phyloP scores from a whole-genome alignment of 768 basidiomycete genomes.

The Amanita molliuscula region DNA sequence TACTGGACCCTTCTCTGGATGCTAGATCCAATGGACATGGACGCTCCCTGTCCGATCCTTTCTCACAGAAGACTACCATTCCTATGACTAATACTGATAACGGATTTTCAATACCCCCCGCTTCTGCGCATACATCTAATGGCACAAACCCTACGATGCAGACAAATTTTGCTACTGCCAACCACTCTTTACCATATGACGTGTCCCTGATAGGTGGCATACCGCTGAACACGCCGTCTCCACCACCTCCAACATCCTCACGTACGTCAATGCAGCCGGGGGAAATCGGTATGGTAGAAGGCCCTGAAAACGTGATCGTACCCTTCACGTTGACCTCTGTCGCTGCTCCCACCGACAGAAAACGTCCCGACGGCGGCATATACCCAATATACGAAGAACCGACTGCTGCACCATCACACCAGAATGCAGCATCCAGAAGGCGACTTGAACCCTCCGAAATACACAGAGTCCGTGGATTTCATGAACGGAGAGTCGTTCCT shows the following conservation, averaged over 20 bases:
- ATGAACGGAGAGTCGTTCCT: background rate
- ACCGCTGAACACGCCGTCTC: background rate
- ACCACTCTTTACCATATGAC: slow-evolving; percentile 1
- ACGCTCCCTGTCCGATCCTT: background rate
- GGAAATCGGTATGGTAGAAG: background rate
- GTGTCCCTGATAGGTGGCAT: slow-evolving; percentile 1
- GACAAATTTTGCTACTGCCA: background rate
- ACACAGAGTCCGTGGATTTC: background rate
- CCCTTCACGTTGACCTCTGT: background rate
- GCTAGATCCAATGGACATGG: background rate
- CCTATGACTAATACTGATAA: background rate
- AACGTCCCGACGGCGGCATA: background rate
- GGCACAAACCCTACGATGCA: background rate
- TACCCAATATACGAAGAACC: slow-evolving; percentile 2
- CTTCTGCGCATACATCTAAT: background rate
- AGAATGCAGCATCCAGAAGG: background rate
- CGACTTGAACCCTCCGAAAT: slow-evolving; percentile 5
- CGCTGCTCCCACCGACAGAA: background rate
- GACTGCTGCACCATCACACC: background rate
- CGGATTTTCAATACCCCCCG: background rate
- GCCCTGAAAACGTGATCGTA: background rate
- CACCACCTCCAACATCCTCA: background rate
- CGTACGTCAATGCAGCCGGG: background rate
- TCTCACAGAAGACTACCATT: background rate
- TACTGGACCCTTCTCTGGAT: background rate